phyloP scores from a whole-genome alignment of 768 basidiomycete genomes.

The Royoungia palumana region DNA sequence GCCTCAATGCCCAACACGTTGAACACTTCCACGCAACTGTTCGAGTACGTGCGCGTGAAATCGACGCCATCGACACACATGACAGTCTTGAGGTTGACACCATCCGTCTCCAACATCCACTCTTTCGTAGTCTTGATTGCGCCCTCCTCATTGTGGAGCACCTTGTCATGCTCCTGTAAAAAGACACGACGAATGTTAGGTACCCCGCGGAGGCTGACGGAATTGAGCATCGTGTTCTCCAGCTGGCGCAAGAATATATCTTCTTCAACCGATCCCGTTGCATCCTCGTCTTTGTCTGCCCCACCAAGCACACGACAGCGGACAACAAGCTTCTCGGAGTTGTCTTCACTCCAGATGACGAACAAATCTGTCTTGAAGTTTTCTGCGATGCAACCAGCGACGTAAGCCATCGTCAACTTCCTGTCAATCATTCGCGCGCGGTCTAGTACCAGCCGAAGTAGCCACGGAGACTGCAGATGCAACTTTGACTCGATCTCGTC shows the following conservation, averaged over 20 bases:
- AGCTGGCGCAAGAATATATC: constrained; percentile 95
- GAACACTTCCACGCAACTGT: constrained; percentile 95
- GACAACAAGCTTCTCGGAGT: constrained; percentile 94
- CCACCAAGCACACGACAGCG: constrained; percentile 91
- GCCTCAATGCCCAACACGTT: constrained; percentile 96
- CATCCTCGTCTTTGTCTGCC: constrained; percentile 83
- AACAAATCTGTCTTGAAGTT: constrained; percentile 95
- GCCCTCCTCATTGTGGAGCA: constrained; percentile 61
- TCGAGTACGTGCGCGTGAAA: constrained; percentile 89
- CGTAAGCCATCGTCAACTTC: constrained; percentile 91
- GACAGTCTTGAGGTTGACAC: constrained; percentile 92
- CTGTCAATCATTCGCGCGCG: constrained; percentile 98
- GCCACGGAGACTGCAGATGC: constrained; percentile 92
- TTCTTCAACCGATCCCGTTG: constrained; percentile 73
- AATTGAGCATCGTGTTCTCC: constrained; percentile 95
- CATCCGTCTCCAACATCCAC: constrained; percentile 98
- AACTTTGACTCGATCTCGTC: constrained; percentile 91
- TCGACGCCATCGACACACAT: constrained; percentile 96
- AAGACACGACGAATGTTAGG: constrained; percentile 89
- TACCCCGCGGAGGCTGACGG: constrained; percentile 92
- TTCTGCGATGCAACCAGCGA: constrained; percentile 89
- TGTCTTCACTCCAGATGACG: constrained; percentile 99
- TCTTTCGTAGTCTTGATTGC: constrained; percentile 64
- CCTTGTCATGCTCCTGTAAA: constrained; percentile 84
- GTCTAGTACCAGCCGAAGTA: constrained; percentile 94